Base-by-base conservation (phyloP, 2,329 filamentous ascomycete genomes). In the Septoria linicola region DNA sequence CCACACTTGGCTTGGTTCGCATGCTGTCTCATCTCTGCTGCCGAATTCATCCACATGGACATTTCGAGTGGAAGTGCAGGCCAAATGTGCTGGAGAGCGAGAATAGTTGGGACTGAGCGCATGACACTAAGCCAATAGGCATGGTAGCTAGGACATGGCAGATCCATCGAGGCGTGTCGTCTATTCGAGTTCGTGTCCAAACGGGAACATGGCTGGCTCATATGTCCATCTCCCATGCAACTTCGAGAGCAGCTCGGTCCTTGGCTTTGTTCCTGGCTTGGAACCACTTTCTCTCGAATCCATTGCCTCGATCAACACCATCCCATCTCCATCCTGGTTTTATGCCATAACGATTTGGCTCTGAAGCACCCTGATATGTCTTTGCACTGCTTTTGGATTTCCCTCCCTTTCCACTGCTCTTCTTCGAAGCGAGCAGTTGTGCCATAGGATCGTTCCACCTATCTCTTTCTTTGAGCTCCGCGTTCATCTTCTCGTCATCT, bases 381-480 rank as follows among this genome's bases (percentile, higher is more conserved):
- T 71, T 73, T 59, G 68, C 72, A 31, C 66, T 63, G 54, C 70
- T 69, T 60, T 74, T 79, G 56, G 61, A 76, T 73, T 73, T 81
- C 62, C 65, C 75, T 3, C 86, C 88, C 59, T 80, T 82, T 14
- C 77, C 79, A 64, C 69, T 73, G 37, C 63, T 65, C 59, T 74
- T 78, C 62, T 65, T 78, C 72, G 72, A 80, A 64, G 65, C 75
- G 68, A 96, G 68, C 64, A 97, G 95, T 61, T 82, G 80, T 52
- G 85, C 85, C 71, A 95, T 95, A 1, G 93, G 93, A 72, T 99
- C 93, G 68, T 96, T 92, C 95, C 95, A 99, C 60, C 92, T 76
- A 51, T 84, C 80, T 63, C 80, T 73, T 49, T 83, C 83, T 73
- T 83, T 91, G 62, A 96, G 65, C 69, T 95, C 89, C 30, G 80